A percentile compares a stretch with the other conserved stretches of the same genome.
Evolutionary conservation across 805 yeast genomes (phyloP).

Genomic region (Maudiozyma serrabonitensis): DNA sequence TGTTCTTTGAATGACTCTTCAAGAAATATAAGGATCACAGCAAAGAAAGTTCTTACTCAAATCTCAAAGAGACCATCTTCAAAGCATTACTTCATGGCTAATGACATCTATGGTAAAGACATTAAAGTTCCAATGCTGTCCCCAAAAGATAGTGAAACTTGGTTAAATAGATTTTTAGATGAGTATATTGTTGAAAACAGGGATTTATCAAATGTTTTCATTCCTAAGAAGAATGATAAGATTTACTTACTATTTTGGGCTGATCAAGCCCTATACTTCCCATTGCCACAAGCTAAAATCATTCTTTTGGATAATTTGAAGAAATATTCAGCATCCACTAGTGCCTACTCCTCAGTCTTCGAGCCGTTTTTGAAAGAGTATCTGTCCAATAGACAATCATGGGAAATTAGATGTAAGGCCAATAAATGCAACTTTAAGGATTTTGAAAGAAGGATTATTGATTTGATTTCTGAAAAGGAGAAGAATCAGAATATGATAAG

Average conservation of each 20-base stretch:
- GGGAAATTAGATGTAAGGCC: slow-evolving; percentile 36
- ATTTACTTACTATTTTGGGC: slow-evolving; percentile 55
- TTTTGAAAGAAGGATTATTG: slow-evolving; percentile 50
- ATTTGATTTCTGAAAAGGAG: slow-evolving; percentile 55
- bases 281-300: slow-evolving; percentile 48
- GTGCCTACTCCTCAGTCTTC: slow-evolving; percentile 39
- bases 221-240: slow-evolving; percentile 47
- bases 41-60: slow-evolving; percentile 31
- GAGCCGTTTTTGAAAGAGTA: slow-evolving; percentile 38
- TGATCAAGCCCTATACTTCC: slow-evolving; percentile 49
- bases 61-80: slow-evolving; percentile 32
- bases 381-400: slow-evolving; percentile 35
- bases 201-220: slow-evolving; percentile 36
- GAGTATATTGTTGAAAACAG: slow-evolving; percentile 43
- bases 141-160: slow-evolving; percentile 50
- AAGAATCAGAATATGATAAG: slow-evolving; percentile 45
- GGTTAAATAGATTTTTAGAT: slow-evolving; percentile 34
- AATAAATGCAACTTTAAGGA: slow-evolving; percentile 42
- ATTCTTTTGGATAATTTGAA: slow-evolving; percentile 39
- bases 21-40: slow-evolving; percentile 40
- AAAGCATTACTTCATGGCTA: slow-evolving; percentile 40
- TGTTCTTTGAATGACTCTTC: slow-evolving; percentile 45
- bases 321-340: slow-evolving; percentile 19
- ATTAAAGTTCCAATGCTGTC: slow-evolving; percentile 43
- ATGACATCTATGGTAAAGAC: slow-evolving; percentile 47